These are phyloP conservation scores for Thuja plicata DNA, from an alignment of 83 land plant genomes.

Conservation along the genomic window DNA sequence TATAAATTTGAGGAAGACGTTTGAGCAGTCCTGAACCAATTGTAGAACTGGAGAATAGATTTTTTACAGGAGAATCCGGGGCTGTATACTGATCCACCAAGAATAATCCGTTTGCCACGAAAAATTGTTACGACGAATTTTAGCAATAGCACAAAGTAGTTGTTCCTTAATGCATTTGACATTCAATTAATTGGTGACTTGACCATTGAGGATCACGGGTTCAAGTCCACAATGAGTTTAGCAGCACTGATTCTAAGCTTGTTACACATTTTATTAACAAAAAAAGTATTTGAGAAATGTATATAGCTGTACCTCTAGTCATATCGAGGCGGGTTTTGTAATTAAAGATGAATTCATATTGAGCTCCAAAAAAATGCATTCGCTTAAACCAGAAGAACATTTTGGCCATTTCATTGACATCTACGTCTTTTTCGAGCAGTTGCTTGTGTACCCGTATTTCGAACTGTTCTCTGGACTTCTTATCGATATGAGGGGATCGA, in stretches of 20 bases:
- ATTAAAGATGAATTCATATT: constrained; percentile 1
- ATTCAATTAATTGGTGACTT: background rate
- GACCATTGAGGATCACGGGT: too few species aligned
- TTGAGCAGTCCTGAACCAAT: background rate
- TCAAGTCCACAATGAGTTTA: too few species aligned
- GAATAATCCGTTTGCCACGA: background rate
- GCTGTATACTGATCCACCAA: background rate
- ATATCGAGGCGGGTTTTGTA: background rate
- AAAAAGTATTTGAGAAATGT: background rate
- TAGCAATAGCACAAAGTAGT: background rate
- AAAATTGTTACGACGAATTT: too few species aligned
- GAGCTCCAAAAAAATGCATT: background rate
- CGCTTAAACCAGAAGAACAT: constrained; percentile 36
- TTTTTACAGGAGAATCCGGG: background rate
- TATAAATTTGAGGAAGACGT: background rate
- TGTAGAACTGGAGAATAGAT: background rate
- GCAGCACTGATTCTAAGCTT: too few species aligned
- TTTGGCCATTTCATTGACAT: constrained; percentile 26
- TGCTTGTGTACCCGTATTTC: constrained; percentile 31
- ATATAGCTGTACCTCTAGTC: background rate
- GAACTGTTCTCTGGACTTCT: constrained; percentile 39
- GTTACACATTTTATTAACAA: too few species aligned
- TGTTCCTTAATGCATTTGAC: background rate
- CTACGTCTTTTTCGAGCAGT: constrained; percentile 24
- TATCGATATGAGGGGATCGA: constrained; percentile 43